Conservation (phyloP, 2,329 filamentous ascomycete genomes). For the Talaromyces marneffei region DNA sequence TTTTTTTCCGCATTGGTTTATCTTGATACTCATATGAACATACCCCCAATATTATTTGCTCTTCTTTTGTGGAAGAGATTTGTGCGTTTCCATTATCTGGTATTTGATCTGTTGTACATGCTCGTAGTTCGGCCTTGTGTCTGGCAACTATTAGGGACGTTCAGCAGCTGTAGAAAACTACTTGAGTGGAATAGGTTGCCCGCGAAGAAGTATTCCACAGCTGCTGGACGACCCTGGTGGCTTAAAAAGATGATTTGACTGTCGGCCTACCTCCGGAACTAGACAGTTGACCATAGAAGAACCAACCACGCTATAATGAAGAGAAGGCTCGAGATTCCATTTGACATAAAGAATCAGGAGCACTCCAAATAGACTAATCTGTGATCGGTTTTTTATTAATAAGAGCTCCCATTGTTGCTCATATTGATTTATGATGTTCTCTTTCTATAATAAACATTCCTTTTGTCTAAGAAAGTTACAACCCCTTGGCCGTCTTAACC, state of each 20-base stretch:
- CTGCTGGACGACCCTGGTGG: too few species aligned
- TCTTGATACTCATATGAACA: neutral
- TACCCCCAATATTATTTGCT: constrained; percentile 2
- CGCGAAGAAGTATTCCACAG: too few species aligned
- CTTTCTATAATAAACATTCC: neutral
- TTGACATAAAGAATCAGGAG: too few species aligned
- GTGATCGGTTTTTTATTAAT: too few species aligned
- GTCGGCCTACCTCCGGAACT: neutral
- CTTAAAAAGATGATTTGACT: neutral
- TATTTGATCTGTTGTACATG: neutral
- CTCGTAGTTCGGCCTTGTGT: neutral
- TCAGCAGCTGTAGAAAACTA: too few species aligned
- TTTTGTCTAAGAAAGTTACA: constrained; percentile 20
- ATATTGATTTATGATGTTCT: neutral
- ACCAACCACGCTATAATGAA: too few species aligned
- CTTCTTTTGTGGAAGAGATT: neutral
- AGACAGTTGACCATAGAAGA: neutral
- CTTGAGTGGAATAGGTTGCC: too few species aligned
- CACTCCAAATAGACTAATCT: too few species aligned
- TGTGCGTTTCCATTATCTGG: neutral
- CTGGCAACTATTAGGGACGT: too few species aligned
- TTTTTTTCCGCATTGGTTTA: neutral
- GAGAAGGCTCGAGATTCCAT: too few species aligned
- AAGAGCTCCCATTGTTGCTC: too few species aligned
- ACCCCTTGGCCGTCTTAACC: constrained; percentile 57